Base-by-base conservation (phyloP, 2,329 filamentous ascomycete species). In the Leptographium radiaticola region DNA sequence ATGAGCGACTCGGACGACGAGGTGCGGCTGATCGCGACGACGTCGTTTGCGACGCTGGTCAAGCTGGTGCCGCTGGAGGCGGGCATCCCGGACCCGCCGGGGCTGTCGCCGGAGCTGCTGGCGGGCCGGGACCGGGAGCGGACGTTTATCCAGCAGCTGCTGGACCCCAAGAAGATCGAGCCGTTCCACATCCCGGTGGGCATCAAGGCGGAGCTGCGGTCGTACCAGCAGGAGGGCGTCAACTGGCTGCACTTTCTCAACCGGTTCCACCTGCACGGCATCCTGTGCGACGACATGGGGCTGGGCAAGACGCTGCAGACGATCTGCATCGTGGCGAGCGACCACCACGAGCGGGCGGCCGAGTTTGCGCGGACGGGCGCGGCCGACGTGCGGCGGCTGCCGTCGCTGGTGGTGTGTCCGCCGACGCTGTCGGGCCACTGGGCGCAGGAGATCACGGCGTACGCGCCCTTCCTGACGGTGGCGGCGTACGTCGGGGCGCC, bases 1-100 rank as follows among this genome's bases (percentile, higher is more conserved):
- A 98, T 98, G 93, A 97, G 93, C 65, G 93, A 98, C 67, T 95
- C 91, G 0, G 91, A 98, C 65, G 91, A 94, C 59, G 93, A 97
- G 65, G 87, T 98, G 53, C 85, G 93, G 53, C 77, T 97, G 8
- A 86, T 98, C 53, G 89, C 93, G 5, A 98, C 93, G 0, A 98
- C 93, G 0, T 94, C 93, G 1, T 98, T 98, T 65, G 93, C 93
- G 2, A 97, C 93, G 0, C 75, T 98, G 9, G 93, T 98, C 60
- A 98, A 98, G 70, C 80, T 98, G 50, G 93, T 98, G 52, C 93
- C 93, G 13, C 79, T 98, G 15, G 93, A 98, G 70, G 93, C 93
- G 48, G 93, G 94, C 60, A 98, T 98, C 60, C 91, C 93, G 1
- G 93, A 98, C 64, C 93, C 93, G 0, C 91, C 91, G 34, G 93